phyloP scores from a whole-genome alignment of 306 rosid genomes.

The Pterocarpus santalinus region DNA sequence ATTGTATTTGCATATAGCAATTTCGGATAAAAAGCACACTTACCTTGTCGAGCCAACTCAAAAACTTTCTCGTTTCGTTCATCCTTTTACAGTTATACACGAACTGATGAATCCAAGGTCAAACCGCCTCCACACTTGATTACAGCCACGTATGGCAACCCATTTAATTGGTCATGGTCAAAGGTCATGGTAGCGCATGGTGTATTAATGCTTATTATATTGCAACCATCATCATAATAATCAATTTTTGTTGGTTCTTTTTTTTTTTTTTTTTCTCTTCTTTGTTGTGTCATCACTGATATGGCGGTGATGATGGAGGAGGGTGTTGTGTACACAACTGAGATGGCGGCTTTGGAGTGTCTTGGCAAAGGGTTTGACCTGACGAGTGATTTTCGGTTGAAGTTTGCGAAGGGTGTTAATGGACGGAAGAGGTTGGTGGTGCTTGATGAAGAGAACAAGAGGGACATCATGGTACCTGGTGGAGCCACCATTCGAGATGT shows the following conservation, averaged over 20 bases:
- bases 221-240: too few species aligned
- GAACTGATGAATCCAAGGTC: background rate
- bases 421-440: constrained; percentile 64
- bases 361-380: constrained; percentile 83
- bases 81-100: background rate
- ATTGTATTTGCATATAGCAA: too few species aligned
- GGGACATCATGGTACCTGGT: constrained; percentile 72
- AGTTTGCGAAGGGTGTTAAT: constrained; percentile 62
- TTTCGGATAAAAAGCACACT: too few species aligned
- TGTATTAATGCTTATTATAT: background rate
- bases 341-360: constrained; percentile 66
- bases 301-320: constrained; percentile 33
- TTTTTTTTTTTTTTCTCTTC: background rate
- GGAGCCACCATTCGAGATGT: constrained; percentile 61
- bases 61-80: background rate
- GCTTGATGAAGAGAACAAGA: constrained; percentile 60
- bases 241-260: background rate
- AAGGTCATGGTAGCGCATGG: background rate
- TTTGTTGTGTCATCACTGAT: background rate
- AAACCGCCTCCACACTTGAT: background rate
- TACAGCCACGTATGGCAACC: constrained; percentile 21
- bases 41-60: too few species aligned
- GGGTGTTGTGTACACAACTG: constrained; percentile 50
- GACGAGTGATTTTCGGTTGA: constrained; percentile 74
- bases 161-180: background rate